Percentiles rank a stretch among this genome's conserved stretches.
These are phyloP conservation scores for Diatrype stigma DNA, from an alignment of 2,329 filamentous ascomycete species.

Conservation along the genomic window DNA sequence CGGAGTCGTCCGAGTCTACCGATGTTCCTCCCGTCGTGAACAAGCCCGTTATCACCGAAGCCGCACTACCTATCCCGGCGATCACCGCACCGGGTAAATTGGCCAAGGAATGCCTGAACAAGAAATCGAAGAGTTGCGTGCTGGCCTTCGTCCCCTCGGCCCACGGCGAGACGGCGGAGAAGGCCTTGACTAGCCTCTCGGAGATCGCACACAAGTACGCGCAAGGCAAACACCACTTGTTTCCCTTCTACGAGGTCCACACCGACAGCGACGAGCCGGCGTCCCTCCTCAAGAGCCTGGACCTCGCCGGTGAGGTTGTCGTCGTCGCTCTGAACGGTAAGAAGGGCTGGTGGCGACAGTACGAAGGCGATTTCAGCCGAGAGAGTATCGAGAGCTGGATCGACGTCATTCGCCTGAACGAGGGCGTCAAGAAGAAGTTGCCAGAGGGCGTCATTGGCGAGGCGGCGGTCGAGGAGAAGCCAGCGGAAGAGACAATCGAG, in stretches of 20 bases:
- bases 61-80: conserved; percentile 60
- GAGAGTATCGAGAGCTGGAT: conserved; percentile 77
- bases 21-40: conserved; percentile 35
- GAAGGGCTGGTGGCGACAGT: conserved; percentile 79
- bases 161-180: conserved; percentile 46
- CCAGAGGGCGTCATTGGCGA: conserved; percentile 55
- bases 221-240: conserved; percentile 61
- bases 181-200: conserved; percentile 60
- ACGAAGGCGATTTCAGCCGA: conserved; percentile 56
- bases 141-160: conserved; percentile 64
- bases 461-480: no score
- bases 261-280: conserved; percentile 53
- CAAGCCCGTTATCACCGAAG: conserved; percentile 46
- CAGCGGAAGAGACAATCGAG: no score
- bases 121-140: conserved; percentile 78
- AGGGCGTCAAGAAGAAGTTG: conserved; percentile 73
- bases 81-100: conserved; percentile 62
- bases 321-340: conserved; percentile 82
- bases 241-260: conserved; percentile 79
- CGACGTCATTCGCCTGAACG: conserved; percentile 85
- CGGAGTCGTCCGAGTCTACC: conserved; percentile 32
- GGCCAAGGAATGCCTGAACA: conserved; percentile 65
- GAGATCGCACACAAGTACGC: conserved; percentile 74
- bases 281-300: conserved; percentile 57
- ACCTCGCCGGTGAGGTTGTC: conserved; percentile 58